phyloP scores from a whole-genome alignment of 176 grass and related monocot genomes.

The Phoenix roebelenii region DNA sequence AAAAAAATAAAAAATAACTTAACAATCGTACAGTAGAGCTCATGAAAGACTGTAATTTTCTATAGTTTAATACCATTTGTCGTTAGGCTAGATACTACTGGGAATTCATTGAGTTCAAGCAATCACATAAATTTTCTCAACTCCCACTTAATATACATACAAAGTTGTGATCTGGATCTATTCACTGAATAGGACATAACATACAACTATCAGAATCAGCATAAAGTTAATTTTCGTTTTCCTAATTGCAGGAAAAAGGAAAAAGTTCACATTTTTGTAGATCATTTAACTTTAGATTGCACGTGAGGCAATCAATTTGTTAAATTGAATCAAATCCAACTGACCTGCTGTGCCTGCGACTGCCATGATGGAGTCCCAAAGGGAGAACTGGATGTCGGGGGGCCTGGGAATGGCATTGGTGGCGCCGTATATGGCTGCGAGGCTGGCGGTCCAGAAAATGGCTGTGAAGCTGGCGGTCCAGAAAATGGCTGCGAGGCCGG shows the following conservation, averaged over 20 bases:
- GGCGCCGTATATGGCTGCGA: conserved; percentile 8
- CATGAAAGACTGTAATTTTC: no score
- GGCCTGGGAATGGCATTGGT: conserved; percentile 15
- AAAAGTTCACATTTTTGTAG: no score
- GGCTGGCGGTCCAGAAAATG: conserved; percentile 1
- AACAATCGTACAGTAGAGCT: no score
- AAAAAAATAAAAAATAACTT: conserved; percentile 2
- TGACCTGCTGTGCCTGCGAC: conserved; percentile 18
- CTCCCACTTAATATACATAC: no score
- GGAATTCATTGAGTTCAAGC: no score
- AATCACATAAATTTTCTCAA: no score
- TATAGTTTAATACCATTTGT: no score
- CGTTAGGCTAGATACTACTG: no score
- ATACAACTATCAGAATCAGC: conserved; percentile 1
- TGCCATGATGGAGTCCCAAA: conserved; percentile 32
- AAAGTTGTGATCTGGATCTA: no score
- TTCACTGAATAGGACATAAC: no score
- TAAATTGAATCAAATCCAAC: conserved; percentile 8
- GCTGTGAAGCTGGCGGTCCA: conserved; percentile 7
- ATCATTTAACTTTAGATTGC: no score
- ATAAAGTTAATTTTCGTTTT: conserved; percentile 1
- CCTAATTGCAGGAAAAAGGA: no score
- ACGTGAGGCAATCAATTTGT: background rate
- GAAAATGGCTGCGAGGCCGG: conserved; percentile 14
- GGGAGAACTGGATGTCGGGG: conserved; percentile 26